Evolutionary conservation across 345 rosid genomes (phyloP).

Genomic region (Boechera divaricarpa): DNA sequence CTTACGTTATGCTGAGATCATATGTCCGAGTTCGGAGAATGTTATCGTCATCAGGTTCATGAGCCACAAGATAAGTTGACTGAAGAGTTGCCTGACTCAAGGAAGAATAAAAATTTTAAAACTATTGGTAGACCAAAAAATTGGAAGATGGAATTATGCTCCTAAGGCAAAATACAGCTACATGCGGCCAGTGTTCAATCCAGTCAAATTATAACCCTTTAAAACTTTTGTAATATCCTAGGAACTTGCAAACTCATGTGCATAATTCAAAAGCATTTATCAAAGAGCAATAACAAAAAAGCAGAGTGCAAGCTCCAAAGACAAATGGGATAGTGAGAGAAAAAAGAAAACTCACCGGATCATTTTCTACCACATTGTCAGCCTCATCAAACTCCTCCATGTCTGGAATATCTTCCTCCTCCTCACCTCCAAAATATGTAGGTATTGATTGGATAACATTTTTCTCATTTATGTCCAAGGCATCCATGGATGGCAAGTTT

Average conservation of each 20-base stretch:
- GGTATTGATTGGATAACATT: slow-evolving; percentile 68
- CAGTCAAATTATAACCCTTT: background rate
- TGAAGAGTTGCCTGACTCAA: slow-evolving; percentile 81
- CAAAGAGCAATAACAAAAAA: slow-evolving; percentile 3
- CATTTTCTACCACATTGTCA: slow-evolving; percentile 70
- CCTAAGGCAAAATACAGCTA: background rate
- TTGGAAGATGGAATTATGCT: background rate
- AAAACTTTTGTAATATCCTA: background rate
- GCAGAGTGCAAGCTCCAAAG: slow-evolving; percentile 21
- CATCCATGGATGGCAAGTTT: slow-evolving; percentile 89
- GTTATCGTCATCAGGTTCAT: slow-evolving; percentile 90
- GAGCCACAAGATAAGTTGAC: slow-evolving; percentile 73
- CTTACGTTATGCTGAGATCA: slow-evolving; percentile 99
- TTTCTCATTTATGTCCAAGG: slow-evolving; percentile 65
- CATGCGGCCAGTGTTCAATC: background rate
- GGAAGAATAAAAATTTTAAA: background rate
- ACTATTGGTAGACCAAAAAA: slow-evolving; percentile 13
- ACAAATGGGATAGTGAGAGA: slow-evolving; percentile 10
- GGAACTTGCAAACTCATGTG: slow-evolving; percentile 16
- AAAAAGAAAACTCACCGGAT: slow-evolving; percentile 58
- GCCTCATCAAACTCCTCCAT: slow-evolving; percentile 88
- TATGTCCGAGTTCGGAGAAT: slow-evolving; percentile 94
- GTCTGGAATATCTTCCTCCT: slow-evolving; percentile 94
- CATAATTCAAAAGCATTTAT: background rate
- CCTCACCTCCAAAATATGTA: slow-evolving; percentile 80